Base-by-base conservation (phyloP, 495 filamentous ascomycete species). In the Penicillium simplicissimum region DNA sequence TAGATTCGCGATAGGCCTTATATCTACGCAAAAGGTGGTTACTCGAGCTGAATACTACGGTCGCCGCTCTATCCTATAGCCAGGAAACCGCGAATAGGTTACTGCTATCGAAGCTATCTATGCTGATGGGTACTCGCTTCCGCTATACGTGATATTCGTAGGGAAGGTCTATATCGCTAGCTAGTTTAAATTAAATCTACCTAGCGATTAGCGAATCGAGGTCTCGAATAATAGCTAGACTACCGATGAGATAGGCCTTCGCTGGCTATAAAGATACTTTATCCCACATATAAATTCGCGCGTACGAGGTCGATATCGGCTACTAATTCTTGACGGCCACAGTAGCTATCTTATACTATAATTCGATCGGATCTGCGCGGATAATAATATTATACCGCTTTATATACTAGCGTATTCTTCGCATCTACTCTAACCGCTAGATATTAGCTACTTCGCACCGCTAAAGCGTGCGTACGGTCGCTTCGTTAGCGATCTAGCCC, bases 261-360 rank as follows among this genome's bases (percentile, higher is more conserved):
- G 47, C 11, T 51, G 31, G 47, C 47, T 51, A 31, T 1, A 51
- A n/a, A 31, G 31, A 23, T 14, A 11, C 21, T 51, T 51, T 51
- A 51, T 51, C 8, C 47, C 14, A 31, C 2, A 31, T 14, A 28
- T 14, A 8, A 51, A 51, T 31, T 28, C 47, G 47, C 47, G 19
- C 14, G 47, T 47, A 51, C 21, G 6, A 19, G 38, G n/a, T 7
- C 11, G 11, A 28, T 57, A 45, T 45, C 23, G 23, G 42, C 57
- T 59, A 31, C 21, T 59, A 33, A 43, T 59, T 52, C 47, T 59
- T 25, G 14, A 59, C 13, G 8, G 47, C 14, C 7, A 59, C 15
- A 8, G 35, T 28, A 59, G 57, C 23, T 17, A 59, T 36, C 45
- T 59, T 51, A 51, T 10, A 52, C 57, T 19, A 8, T 48, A 48